Conservation (phyloP, 2,329 filamentous ascomycete genomes). For the Fusarium beomiforme region DNA sequence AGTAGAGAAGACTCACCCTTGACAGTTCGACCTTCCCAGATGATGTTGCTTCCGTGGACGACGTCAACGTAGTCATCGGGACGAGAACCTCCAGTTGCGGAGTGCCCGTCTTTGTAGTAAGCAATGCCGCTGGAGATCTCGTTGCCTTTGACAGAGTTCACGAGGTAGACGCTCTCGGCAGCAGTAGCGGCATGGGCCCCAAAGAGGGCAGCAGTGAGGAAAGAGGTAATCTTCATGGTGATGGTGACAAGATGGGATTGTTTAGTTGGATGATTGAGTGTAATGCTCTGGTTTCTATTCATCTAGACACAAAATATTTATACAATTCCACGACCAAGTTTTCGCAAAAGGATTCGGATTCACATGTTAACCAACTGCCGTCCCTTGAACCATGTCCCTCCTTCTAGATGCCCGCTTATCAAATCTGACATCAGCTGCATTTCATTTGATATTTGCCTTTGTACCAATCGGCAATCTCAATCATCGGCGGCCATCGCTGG, state of each 20-base stretch:
- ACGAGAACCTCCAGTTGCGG: background rate
- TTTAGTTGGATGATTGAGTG: accelerated
- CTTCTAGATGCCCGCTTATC: background rate
- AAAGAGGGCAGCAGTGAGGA: background rate
- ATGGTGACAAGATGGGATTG: accelerated
- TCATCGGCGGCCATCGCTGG: background rate
- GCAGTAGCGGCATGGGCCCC: accelerated
- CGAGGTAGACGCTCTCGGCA: background rate
- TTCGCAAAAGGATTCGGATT: accelerated
- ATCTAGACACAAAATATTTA: background rate
- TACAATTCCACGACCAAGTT: background rate
- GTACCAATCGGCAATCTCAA: no score
- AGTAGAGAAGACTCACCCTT: background rate
- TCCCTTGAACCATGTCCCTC: no score
- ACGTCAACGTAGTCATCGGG: background rate
- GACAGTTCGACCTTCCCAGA: background rate
- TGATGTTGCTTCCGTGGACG: background rate
- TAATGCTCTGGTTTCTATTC: background rate
- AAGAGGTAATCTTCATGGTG: background rate
- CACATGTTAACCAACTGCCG: accelerated
- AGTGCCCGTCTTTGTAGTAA: background rate
- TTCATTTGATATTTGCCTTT: no score
- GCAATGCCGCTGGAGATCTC: conserved; percentile 4
- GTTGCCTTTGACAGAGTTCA: background rate
- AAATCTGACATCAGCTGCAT: background rate